A percentile compares a stretch with the other conserved stretches of the same genome.
phyloP scores from a whole-genome alignment of 2,329 filamentous ascomycete species.

The Fonsecaea pedrosoi region DNA sequence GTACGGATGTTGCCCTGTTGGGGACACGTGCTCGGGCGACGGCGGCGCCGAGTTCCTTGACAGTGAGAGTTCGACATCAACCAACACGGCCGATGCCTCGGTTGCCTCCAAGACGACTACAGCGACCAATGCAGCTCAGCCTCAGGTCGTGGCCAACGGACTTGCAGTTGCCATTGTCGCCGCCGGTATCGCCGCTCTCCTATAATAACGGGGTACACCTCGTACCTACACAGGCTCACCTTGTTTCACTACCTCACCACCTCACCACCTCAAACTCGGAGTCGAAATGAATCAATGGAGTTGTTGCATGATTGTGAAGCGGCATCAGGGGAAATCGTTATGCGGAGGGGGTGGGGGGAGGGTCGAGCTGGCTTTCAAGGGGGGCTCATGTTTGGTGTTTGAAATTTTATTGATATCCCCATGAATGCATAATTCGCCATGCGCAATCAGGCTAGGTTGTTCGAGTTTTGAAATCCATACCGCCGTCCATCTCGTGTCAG shows the following conservation, averaged over 20 bases:
- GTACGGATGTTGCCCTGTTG: slow-evolving; percentile 37
- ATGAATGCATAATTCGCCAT: neutral
- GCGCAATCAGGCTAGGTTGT: neutral
- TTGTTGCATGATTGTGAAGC: neutral
- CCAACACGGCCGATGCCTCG: neutral
- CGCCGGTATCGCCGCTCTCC: slow-evolving; percentile 18
- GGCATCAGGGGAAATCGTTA: neutral
- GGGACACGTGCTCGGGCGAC: slow-evolving; percentile 32
- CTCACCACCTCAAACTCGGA: neutral
- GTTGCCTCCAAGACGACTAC: slow-evolving; percentile 11
- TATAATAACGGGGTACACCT: neutral
- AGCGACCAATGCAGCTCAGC: slow-evolving; percentile 19
- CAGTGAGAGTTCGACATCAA: slow-evolving; percentile 7
- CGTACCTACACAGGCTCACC: neutral
- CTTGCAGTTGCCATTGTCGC: slow-evolving; percentile 18
- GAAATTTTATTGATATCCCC: slow-evolving; percentile 2
- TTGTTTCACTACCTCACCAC: neutral
- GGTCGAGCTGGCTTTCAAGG: neutral
- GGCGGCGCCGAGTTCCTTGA: slow-evolving; percentile 35
- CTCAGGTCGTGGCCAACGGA: slow-evolving; percentile 17
- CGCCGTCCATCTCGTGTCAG: neutral
- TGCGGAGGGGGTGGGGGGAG: neutral
- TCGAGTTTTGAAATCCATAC: slow-evolving; percentile 1
- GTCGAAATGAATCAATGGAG: neutral
- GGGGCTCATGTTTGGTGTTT: neutral